Evolutionary conservation across 2,329 filamentous ascomycete species (phyloP).

Genomic region (Thelonectria rubi): DNA sequence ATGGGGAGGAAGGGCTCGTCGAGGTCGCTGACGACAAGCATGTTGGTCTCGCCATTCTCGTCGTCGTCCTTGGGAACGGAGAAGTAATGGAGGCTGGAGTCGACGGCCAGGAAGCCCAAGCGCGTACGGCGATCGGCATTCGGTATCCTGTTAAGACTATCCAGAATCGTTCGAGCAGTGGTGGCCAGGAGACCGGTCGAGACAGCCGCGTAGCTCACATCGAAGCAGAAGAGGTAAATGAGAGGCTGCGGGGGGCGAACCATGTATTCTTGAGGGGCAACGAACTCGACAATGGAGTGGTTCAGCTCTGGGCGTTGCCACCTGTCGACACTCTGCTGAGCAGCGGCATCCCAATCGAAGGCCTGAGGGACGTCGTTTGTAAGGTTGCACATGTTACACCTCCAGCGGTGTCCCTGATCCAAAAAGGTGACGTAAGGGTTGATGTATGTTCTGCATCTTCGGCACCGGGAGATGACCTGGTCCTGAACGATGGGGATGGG

Average conservation of each 20-base stretch:
- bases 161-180: slow-evolving; percentile 89
- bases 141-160: slow-evolving; percentile 96
- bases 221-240: slow-evolving; percentile 94
- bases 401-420: slow-evolving; percentile 96
- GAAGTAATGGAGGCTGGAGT: slow-evolving; percentile 96
- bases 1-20: slow-evolving; percentile 97
- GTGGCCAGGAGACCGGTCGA: slow-evolving; percentile 92
- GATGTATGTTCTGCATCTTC: slow-evolving; percentile 96
- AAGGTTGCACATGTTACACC: slow-evolving; percentile 99
- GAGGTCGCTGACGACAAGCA: slow-evolving; percentile 93
- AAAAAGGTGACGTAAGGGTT: slow-evolving; percentile 97
- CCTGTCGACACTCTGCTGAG: slow-evolving; percentile 90
- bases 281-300: slow-evolving; percentile 95
- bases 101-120: slow-evolving; percentile 93
- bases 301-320: slow-evolving; percentile 95
- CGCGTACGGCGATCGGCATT: slow-evolving; percentile 94
- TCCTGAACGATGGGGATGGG: slow-evolving; percentile 91
- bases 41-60: slow-evolving; percentile 84
- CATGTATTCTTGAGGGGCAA: slow-evolving; percentile 99
- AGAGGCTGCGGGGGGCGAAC: slow-evolving; percentile 94
- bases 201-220: slow-evolving; percentile 90
- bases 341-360: slow-evolving; percentile 95
- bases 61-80: slow-evolving; percentile 89
- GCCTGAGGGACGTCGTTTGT: slow-evolving; percentile 99
- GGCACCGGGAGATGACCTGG: slow-evolving; percentile 95